Percentiles rank a stretch among this genome's conserved stretches.
phyloP scores from a whole-genome alignment of 495 filamentous ascomycete species.

The Podospora sp. region DNA sequence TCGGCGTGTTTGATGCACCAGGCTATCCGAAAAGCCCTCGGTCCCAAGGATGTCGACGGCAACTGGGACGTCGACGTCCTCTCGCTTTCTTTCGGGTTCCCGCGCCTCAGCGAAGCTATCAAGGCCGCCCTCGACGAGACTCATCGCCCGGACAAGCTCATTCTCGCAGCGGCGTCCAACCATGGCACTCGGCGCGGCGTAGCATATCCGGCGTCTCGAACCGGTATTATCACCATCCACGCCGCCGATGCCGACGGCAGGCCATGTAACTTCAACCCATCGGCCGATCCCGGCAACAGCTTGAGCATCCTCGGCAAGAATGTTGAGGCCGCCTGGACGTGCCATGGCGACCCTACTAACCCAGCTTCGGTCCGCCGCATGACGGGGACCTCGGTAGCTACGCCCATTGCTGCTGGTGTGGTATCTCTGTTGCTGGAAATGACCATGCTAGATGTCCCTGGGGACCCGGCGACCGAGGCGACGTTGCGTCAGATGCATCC shows the following conservation, averaged over 20 bases:
- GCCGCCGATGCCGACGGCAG: not conserved
- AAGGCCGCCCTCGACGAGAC: not conserved
- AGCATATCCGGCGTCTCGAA: not conserved
- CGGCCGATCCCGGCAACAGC: not conserved
- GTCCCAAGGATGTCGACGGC: not conserved
- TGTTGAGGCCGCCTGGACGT: not conserved
- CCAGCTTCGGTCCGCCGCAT: not conserved
- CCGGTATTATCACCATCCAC: constrained; percentile 5
- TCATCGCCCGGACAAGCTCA: not conserved
- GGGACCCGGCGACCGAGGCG: not conserved
- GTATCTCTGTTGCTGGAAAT: not conserved
- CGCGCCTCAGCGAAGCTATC: not conserved
- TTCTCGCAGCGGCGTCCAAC: not conserved
- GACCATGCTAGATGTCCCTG: constrained; percentile 3
- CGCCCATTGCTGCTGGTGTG: constrained; percentile 4
- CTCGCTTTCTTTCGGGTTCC: constrained; percentile 4
- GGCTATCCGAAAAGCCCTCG: constrained; percentile 1
- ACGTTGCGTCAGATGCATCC: not conserved
- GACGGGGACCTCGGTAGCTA: not conserved
- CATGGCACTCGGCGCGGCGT: not conserved
- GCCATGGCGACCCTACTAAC: not conserved
- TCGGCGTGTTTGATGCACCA: not conserved
- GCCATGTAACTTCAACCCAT: not conserved
- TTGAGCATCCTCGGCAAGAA: constrained; percentile 1
- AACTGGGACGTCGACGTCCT: constrained; percentile 7